phyloP scores from a whole-genome alignment of 345 rosid species.

The Populus nigra region DNA sequence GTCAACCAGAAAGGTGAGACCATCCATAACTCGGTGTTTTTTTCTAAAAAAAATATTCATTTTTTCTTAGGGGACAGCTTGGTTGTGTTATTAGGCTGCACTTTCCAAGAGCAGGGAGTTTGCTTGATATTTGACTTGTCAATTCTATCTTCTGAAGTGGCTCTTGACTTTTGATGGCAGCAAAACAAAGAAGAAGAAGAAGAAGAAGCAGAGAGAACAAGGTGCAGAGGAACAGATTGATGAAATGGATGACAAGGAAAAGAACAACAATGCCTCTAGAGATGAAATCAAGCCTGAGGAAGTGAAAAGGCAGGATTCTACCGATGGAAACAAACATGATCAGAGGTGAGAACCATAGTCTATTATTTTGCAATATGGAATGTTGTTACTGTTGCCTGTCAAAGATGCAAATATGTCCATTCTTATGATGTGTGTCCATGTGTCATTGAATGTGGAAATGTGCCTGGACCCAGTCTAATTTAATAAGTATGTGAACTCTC shows the following conservation, averaged over 20 bases:
- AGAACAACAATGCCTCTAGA: slow-evolving; percentile 13
- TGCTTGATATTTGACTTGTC: slow-evolving; percentile 1
- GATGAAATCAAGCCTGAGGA: slow-evolving; percentile 35
- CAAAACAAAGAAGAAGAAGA: slow-evolving; percentile 58
- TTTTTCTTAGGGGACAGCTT: slow-evolving; percentile 4
- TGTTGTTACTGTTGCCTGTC: neutral
- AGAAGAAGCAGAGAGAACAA: slow-evolving; percentile 43
- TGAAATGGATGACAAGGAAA: slow-evolving; percentile 16
- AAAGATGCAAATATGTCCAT: neutral
- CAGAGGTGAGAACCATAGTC: slow-evolving; percentile 38
- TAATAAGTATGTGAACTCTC: neutral
- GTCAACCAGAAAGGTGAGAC: slow-evolving; percentile 55
- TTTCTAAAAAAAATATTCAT: neutral
- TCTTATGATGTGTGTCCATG: neutral
- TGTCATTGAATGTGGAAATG: neutral
- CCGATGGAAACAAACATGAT: slow-evolving; percentile 21
- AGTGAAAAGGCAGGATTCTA: slow-evolving; percentile 34
- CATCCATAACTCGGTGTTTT: neutral
- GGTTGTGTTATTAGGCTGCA: neutral
- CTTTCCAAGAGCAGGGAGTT: slow-evolving; percentile 1
- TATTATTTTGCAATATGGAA: neutral
- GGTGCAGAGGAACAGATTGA: slow-evolving; percentile 26
- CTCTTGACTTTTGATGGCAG: slow-evolving; percentile 34
- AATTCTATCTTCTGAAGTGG: slow-evolving; percentile 14
- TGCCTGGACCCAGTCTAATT: neutral